Base-by-base conservation (phyloP, 108 stramenopile genomes). In the Cyclotella cryptica region DNA sequence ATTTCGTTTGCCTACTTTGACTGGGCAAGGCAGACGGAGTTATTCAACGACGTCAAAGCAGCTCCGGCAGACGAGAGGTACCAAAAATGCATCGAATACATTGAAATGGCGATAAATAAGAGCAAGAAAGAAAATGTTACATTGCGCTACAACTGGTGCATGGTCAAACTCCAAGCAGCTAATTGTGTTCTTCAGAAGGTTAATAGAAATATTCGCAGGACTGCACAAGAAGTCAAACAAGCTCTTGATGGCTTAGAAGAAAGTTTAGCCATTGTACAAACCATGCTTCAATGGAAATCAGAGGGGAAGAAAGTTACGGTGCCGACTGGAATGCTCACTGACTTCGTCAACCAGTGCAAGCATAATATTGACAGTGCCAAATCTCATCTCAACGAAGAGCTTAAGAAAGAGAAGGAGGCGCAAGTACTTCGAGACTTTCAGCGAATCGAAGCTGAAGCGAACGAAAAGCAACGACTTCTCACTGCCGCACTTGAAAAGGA, bases 61-160 rank as follows among this genome's bases (percentile, higher is more conserved):
- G 94, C 94, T 3, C 94, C 94, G 2, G 94, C 94, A n/a, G 94
- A 95, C 60, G 92, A 88, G 52, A 81, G 94, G 46, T 95, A 95
- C 77, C 70, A 88, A 59, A 88, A 87, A 53, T 91, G 90, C 52
- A 91, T 92, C 66, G 80, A 91, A 73, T 79, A 90, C 70, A 77
- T 95, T 18, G 86, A 92, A 66, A 64, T 81, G 73, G 92, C 92
- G 13, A 74, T 92, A 29, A 89, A 89, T 44, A 88, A 76, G 27
- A 78, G 71, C 21, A 87, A 85, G 59, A 88, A 83, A 65, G 87
- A 90, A 51, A 85, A 85, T 58, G 66, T 88, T 41, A 69, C 92
- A 7, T 71, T 95, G 9, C 83, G 87, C 10, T 95, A 92, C 72
- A 91, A 95, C 68, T 80, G 87, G 68, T 92, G 92, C 82, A 92